Conservation (phyloP, 2,329 filamentous ascomycete species). For the Botrytis elliptica region DNA sequence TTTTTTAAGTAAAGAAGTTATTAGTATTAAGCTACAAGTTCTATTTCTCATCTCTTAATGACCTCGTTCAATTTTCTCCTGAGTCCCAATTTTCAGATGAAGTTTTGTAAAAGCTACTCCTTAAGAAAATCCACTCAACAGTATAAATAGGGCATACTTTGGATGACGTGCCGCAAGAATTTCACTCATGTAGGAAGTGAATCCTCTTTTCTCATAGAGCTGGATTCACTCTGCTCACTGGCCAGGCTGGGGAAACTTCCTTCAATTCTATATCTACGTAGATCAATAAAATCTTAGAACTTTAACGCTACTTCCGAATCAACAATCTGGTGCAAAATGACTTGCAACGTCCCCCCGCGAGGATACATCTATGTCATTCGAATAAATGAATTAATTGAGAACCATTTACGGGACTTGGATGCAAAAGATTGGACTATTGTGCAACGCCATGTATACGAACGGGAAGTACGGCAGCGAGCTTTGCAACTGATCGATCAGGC, state of each 20-base stretch:
- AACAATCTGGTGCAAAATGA: neutral
- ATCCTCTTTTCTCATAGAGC: neutral
- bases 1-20: rapidly evolving
- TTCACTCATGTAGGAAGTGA: neutral
- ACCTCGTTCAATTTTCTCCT: neutral
- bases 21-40: neutral
- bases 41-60: neutral
- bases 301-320: neutral
- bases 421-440: neutral
- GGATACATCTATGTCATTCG: neutral
- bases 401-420: neutral
- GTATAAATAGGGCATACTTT: neutral
- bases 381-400: neutral
- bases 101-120: too few relatives aligned
- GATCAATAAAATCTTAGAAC: neutral
- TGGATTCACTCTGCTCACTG: neutral
- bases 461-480: neutral
- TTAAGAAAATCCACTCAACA: too few relatives aligned
- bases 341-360: neutral
- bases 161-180: neutral
- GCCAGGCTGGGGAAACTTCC: too few relatives aligned
- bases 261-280: neutral
- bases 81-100: too few relatives aligned
- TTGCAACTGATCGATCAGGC: neutral
- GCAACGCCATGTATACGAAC: neutral